Evolutionary conservation across 2,329 filamentous ascomycete species (phyloP), one percentile per base, ranked within the genome.

Genomic region (Hypomyces rosellus): DNA sequence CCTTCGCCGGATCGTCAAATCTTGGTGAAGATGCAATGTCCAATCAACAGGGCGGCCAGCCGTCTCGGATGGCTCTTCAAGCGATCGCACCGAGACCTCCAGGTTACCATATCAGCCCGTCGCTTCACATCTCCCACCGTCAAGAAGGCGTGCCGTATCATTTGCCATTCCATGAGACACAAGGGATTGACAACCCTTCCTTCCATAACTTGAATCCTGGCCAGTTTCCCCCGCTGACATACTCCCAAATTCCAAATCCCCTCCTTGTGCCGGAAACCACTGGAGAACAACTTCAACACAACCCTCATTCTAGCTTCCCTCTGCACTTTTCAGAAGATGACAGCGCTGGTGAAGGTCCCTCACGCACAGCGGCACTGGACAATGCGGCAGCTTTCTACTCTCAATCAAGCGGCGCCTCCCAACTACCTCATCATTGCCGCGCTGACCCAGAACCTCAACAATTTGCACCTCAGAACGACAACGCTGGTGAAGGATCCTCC

Each of bases 41-140:
- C 34, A 22, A 54, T n/a, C 57, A 69, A 37, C 73, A 71, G 48
- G 61, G 67, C 68, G 50, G 70, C 58, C 46, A 68, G 57, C 43
- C 66, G 65, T 16, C 66, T 70, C 54, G 72, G 68, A 49, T 70
- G 64, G 56, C 61, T 3, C 57, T 70, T 34, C 65, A 65, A 8
- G 58, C 61, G 22, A 79, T 81, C 49, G 77, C 78, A 1, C 78
- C 78, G 5, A 78, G 77, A 54, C 77, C 77, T 8, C 51, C 49
- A 43, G 61, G 55, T 40, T 72, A 65, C 57, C 63, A 58, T 16
- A 43, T 42, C 18, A 41, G 39, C 34, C 55, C 55, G 13, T 36
- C 50, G 18, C 48, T 53, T 20, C 13, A 22, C 14, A 33, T 51
- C 37, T 16, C 52, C 36, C 39, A 44, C 14, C 52, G 52, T 5